Evolutionary conservation across 2,329 filamentous ascomycete species (phyloP), one percentile per base, ranked within the genome.

Genomic region (Colletotrichum destructivum): DNA sequence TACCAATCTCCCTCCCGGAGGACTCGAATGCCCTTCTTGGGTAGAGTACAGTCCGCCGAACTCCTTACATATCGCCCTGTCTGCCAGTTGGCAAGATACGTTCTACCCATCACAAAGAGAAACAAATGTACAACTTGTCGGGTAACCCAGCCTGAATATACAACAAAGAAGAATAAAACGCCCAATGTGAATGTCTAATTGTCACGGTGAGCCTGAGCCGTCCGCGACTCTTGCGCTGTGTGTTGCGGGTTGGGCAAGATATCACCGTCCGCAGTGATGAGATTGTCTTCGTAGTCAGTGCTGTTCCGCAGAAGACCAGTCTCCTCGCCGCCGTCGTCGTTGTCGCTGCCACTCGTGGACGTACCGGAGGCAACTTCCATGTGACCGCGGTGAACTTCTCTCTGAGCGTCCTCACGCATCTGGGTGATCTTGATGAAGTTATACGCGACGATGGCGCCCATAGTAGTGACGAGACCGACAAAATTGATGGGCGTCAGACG

Each of bases 401-500:
- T 78, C 76, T 86, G 86, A 1, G 95, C 94, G 15, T 98, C 93
- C 66, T 88, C 84, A 57, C 94, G 89, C 96, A 99, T 98, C 82
- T 93, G 94, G 60, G 86, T 88, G 74, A 98, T 94, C 81, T 99
- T 98, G 81, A 98, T 91, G 79, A 94, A 98, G 79, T 99, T 99
- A 83, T 99, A 99, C 16, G 91, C 90, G 6, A 86, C 91, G 74
- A 99, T 99, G 74, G 94, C 95, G 52, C 88, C 85, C 75, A 98
- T 94, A 0, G 96, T 99, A 61, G 97, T 91, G n/a, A 97, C 79
- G 15, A 99, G 86, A 9, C 96, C 96, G 18, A 93, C 89, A 12
- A 98, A 85, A 81, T 99, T 99, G 84, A 99, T 90, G 0, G 92
- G 86, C 0, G 95, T 98, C 56, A 99, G 89, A 60, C 89, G 90